Base-by-base conservation (phyloP, 306 rosid genomes). In the Castanea crenata region DNA sequence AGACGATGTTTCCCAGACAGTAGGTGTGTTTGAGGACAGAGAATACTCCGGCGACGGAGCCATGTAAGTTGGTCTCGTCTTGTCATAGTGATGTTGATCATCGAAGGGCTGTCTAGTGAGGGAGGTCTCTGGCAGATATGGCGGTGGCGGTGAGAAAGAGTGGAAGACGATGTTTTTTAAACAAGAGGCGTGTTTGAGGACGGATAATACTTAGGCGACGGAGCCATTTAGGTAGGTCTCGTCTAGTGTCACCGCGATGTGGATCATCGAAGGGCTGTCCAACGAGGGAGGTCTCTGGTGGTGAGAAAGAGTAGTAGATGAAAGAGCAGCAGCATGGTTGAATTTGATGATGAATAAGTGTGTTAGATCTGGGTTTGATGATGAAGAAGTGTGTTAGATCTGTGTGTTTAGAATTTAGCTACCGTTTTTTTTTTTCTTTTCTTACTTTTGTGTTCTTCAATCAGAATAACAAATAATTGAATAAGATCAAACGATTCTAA, bases 51-150 rank as follows among this genome's bases (percentile, higher is more conserved):
- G 98, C 97, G 11, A 92, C 71, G 52, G 98, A 94, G 74, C 98
- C 97, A 0, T 97, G 93, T 81, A 94, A 94, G 86, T 94, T 92
- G 49, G 96, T 87, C 15, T 85, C 71, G 71, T 94, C 98, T 0
- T 5, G 97, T 94, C 97, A 94, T 94, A 20, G 94, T 92, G 79
- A 94, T 88, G 85, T 94, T 96, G 82, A 94, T 92, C 31, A 88
- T 72, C 52, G 92, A 83, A 10, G 86, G 91, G 62, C 79, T 69
- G 69, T 83, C 80, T 18, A 74, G 32, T 0, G 80, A 21, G 8
- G 87, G 0, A 92, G 80, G 3, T 65, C 87, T 5, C 2, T 76
- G 80, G 85, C 31, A 14, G 27, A 25, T 25, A 1, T 25, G 27
- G 27, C 27, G 27, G 27, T 1, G 27, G 57, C 80, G 80, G 73